These are phyloP conservation scores for Cucurbita pepo DNA, from an alignment of 306 rosid species.

Conservation along the genomic window DNA sequence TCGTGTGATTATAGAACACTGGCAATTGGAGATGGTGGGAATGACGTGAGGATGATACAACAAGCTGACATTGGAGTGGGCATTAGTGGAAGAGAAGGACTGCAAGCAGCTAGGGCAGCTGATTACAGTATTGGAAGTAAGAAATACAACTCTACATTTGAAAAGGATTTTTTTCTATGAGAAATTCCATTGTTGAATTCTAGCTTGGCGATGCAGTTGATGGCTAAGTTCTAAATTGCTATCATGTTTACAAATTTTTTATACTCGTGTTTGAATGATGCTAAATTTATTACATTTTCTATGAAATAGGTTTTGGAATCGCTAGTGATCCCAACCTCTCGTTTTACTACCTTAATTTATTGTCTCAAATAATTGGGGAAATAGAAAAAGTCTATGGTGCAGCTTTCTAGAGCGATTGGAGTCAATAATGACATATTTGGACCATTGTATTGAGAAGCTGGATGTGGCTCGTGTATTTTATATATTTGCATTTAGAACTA, in stretches of 20 bases:
- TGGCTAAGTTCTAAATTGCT: not conserved
- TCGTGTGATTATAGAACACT: constrained; percentile 87
- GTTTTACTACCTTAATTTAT: not conserved
- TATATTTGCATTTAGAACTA: not conserved
- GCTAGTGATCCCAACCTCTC: not conserved
- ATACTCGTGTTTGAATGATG: not conserved
- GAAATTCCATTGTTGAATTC: not conserved
- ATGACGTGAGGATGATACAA: constrained; percentile 98
- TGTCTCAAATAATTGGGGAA: not conserved
- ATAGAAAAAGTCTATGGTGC: not conserved
- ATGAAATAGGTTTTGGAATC: not conserved
- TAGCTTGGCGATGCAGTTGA: not conserved
- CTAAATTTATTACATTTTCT: not conserved
- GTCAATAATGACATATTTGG: not conserved
- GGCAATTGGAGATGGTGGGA: constrained; percentile 99
- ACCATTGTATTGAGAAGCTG: not conserved
- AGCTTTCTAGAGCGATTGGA: not conserved
- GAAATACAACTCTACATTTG: constrained; percentile 8
- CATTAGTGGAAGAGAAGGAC: constrained; percentile 97
- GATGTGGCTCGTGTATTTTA: not conserved
- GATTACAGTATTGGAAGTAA: constrained; percentile 97
- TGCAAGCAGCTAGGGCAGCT: constrained; percentile 99
- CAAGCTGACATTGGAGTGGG: constrained; percentile 98
- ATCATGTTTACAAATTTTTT: not conserved
- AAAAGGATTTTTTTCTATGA: not conserved